Evolutionary conservation across 2,329 filamentous ascomycete species (phyloP).

Genomic region (Talaromyces sp.): DNA sequence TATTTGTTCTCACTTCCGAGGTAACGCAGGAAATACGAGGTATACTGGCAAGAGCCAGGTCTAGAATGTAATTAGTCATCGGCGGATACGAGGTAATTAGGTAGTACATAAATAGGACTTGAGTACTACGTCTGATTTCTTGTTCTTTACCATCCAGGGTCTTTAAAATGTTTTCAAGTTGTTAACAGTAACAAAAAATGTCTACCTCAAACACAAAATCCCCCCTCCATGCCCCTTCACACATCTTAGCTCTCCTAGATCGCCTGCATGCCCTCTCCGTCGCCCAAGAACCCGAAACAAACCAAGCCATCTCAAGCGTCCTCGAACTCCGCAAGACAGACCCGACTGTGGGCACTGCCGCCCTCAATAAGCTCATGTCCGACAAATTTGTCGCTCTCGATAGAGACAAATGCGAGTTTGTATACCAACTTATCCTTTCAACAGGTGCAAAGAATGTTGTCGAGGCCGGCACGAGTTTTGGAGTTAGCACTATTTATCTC

Average conservation of each 20-base stretch:
- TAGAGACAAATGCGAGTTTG: not conserved
- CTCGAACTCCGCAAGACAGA: not conserved
- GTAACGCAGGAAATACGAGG: too few species aligned
- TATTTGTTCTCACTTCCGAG: too few species aligned
- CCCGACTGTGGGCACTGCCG: slow-evolving; percentile 1
- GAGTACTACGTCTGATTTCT: too few species aligned
- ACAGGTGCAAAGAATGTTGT: slow-evolving; percentile 31
- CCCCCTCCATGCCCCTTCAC: slow-evolving; percentile 12
- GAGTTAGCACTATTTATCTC: slow-evolving; percentile 40
- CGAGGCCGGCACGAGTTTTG: slow-evolving; percentile 39
- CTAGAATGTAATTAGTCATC: too few species aligned
- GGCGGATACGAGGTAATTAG: too few species aligned
- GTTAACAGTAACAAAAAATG: not conserved
- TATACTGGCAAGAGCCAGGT: too few species aligned
- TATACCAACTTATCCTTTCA: slow-evolving; percentile 29
- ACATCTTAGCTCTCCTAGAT: slow-evolving; percentile 17
- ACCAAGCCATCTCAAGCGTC: slow-evolving; percentile 13
- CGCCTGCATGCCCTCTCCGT: slow-evolving; percentile 17
- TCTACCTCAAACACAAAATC: not conserved
- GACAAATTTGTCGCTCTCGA: slow-evolving; percentile 37
- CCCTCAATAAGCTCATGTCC: slow-evolving; percentile 20
- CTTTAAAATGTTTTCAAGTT: too few species aligned
- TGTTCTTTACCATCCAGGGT: too few species aligned
- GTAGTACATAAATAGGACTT: too few species aligned
- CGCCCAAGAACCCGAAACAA: slow-evolving; percentile 18